Base-by-base conservation (phyloP, 2,329 filamentous ascomycete genomes). In the Cordyceps fumosorosea region DNA sequence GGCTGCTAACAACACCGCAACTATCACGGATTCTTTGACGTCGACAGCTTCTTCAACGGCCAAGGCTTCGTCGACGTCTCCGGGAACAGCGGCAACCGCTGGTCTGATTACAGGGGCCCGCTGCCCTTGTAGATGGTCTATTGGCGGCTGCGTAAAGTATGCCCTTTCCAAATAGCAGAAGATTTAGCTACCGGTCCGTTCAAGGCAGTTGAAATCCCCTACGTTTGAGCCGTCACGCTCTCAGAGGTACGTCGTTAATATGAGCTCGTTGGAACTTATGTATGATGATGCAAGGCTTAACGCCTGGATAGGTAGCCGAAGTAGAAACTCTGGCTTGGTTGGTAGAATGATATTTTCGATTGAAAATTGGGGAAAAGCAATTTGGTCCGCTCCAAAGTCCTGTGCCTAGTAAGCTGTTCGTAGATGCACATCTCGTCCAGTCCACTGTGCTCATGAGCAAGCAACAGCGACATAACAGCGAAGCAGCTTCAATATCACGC, bases 81-180 rank as follows among this genome's bases (percentile, higher is more conserved):
- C 29, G 3, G 61, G 26, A 16, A 55, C 61, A 2, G 55, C 48
- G 3, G 53, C 54, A 4, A 53, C 54, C 32, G n/a, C 54, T 32
- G 61, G 48, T 7, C 40, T 48, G 11, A 50, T 58, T 16, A 55
- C 50, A 11, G 61, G n/a, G 61, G 10, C 48, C 37, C n/a, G 60
- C 48, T 2, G 48, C 55, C 5, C n/a, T 62, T 5, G 16, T 62
- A 7, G 61, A 48, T 18, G 61, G 55, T 54, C 29, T 34, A 24
- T 18, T 62, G 37, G 61, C 61, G 10, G 61, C 29, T 59, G 18
- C 59, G 48, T 59, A 59, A 51, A 42, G 22, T 10, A 14, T 1
- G 16, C 2, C 14, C 4, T 12, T 40, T 26, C 22, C 10, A 7
- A 5, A 50, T n/a, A 5, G 20, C 32, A 14, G 20, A 7, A n/a